A percentile compares a stretch with the other conserved stretches of the same genome.
These are phyloP conservation scores for Mallotus repandus DNA, from an alignment of 441 rosid genomes.

Conservation along the genomic window DNA sequence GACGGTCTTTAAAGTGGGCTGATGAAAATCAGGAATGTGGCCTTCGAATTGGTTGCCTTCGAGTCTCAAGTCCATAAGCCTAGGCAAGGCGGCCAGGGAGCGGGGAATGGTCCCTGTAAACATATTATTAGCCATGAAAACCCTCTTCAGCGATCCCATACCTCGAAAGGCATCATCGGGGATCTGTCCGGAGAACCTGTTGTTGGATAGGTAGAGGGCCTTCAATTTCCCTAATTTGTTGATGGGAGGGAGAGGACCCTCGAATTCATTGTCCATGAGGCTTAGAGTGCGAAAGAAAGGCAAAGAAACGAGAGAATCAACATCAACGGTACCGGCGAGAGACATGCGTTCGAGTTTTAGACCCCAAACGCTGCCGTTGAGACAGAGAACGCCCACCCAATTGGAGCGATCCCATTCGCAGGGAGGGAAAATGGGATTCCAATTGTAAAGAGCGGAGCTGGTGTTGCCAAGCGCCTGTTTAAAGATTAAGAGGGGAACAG, in stretches of 20 bases:
- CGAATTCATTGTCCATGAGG: constrained; percentile 68
- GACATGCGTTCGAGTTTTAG: constrained; percentile 69
- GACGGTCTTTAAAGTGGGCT: constrained; percentile 35
- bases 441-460: constrained; percentile 34
- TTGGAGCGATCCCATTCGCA: constrained; percentile 42
- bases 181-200: constrained; percentile 62
- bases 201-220: constrained; percentile 67
- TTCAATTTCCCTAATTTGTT: constrained; percentile 49
- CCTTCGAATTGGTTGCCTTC: constrained; percentile 70
- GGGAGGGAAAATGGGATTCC: constrained; percentile 49
- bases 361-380: constrained; percentile 48
- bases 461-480: constrained; percentile 42
- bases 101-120: constrained; percentile 55
- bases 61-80: constrained; percentile 57
- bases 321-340: constrained; percentile 48
- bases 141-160: constrained; percentile 66
- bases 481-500: constrained; percentile 55
- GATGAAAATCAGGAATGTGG: constrained; percentile 55
- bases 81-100: constrained; percentile 55
- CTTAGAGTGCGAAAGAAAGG: constrained; percentile 56
- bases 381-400: constrained; percentile 72
- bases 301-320: constrained; percentile 49
- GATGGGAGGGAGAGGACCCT: constrained; percentile 59
- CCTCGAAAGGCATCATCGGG: constrained; percentile 59
- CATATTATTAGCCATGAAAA: constrained; percentile 60